These are phyloP conservation scores for Avena eriantha DNA, from an alignment of 176 grass and related monocot genomes.

Conservation along the genomic window DNA sequence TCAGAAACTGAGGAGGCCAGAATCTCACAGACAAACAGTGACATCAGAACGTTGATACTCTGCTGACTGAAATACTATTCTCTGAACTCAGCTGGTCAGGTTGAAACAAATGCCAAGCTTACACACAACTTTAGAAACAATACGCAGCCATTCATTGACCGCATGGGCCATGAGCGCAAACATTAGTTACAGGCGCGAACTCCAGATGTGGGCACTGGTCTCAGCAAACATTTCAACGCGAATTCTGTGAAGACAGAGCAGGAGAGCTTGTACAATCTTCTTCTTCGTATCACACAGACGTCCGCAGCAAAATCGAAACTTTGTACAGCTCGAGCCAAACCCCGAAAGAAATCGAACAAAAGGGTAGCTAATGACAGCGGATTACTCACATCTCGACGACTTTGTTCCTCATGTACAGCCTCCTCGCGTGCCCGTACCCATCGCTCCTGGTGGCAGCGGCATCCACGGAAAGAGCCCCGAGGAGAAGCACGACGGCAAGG, in stretches of 20 bases:
- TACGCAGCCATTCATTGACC: not conserved
- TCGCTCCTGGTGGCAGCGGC: not conserved
- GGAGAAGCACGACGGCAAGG: conserved; percentile 31
- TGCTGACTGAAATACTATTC: not conserved
- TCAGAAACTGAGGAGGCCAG: conserved; percentile 3
- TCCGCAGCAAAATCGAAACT: conserved; percentile 7
- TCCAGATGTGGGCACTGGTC: not conserved
- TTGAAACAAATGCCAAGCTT: not conserved
- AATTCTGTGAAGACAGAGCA: not conserved
- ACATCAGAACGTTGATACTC: not conserved
- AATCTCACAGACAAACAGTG: not conserved
- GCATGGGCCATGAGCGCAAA: not conserved
- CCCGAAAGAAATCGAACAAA: conserved; percentile 6
- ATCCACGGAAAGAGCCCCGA: conserved; percentile 14
- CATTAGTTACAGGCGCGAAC: not conserved
- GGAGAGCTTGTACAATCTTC: not conserved
- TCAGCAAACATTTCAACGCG: not conserved
- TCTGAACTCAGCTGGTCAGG: not conserved
- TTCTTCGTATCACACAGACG: not conserved
- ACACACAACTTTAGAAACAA: not conserved
- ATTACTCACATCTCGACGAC: conserved; percentile 84
- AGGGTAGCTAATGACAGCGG: not conserved
- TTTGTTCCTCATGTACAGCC: conserved; percentile 75
- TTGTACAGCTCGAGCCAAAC: not conserved
- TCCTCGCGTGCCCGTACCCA: conserved; percentile 67